These are phyloP conservation scores for Yamadazyma oceani DNA, from an alignment of 1,139 yeast genomes.

Conservation along the genomic window DNA sequence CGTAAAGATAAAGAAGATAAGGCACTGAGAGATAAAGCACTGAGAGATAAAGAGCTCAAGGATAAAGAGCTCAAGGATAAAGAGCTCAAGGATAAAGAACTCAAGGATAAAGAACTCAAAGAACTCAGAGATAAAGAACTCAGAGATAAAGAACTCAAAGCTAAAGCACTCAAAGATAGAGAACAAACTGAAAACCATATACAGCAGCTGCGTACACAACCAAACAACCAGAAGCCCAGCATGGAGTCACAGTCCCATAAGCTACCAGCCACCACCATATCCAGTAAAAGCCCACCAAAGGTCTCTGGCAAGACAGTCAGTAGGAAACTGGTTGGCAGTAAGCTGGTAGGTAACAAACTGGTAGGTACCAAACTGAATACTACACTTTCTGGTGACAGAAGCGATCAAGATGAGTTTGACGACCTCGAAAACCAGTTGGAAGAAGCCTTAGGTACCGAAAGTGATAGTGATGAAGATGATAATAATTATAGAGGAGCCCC, in stretches of 20 bases:
- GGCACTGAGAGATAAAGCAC: conserved; percentile 1
- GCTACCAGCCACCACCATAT: not conserved
- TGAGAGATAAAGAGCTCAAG: not conserved
- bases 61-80: conserved; percentile 3
- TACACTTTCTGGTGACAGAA: no score
- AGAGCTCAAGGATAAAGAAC: not conserved
- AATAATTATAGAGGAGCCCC: conserved; percentile 13
- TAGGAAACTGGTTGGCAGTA: conserved; percentile 2
- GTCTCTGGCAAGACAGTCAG: conserved; percentile 4
- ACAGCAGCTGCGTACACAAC: no score
- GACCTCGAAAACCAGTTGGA: conserved; percentile 47
- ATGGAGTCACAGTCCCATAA: not conserved
- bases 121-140: not conserved
- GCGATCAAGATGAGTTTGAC: conserved; percentile 43
- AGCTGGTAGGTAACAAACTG: not conserved
- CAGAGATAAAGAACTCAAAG: not conserved
- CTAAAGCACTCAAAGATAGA: not conserved
- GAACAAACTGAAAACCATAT: not conserved
- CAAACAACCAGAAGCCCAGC: no score
- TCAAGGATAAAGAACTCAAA: not conserved
- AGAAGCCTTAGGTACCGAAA: conserved; percentile 32
- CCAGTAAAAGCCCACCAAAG: not conserved
- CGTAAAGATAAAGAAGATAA: conserved; percentile 1
- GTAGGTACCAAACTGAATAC: not conserved
- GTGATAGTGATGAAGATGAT: conserved; percentile 12